phyloP scores from a whole-genome alignment of 148 eudicot species.

The Vaccinium myrtillus region DNA sequence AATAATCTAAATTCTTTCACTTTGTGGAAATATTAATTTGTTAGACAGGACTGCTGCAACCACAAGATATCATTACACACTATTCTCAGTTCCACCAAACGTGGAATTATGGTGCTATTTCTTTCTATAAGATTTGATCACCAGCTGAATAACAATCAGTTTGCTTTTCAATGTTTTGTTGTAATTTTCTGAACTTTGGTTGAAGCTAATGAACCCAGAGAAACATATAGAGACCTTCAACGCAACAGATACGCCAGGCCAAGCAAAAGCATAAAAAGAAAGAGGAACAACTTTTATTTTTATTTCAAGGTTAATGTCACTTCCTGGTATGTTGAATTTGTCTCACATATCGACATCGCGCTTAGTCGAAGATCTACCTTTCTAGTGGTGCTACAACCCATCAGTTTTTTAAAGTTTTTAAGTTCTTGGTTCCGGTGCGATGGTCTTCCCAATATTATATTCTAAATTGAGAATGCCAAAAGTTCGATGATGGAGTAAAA shows the following conservation, averaged over 20 bases:
- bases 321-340: not conserved
- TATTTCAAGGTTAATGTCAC: not conserved
- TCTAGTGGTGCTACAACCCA: constrained; percentile 2
- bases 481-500: not conserved
- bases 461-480: not conserved
- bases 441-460: not conserved
- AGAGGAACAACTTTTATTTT: not conserved
- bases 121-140: not conserved
- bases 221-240: not conserved
- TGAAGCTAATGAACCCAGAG: not conserved
- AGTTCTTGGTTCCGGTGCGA: not conserved
- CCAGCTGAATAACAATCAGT: constrained; percentile 2
- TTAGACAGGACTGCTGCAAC: not conserved
- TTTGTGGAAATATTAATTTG: not conserved
- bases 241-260: not conserved
- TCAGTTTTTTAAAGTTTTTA: not conserved
- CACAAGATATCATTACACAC: not conserved
- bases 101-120: not conserved
- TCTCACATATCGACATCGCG: not conserved
- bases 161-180: not conserved
- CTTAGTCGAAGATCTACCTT: not conserved
- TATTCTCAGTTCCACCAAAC: not conserved
- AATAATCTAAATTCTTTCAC: not conserved
- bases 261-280: not conserved
- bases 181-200: not conserved